A percentile compares a stretch with the other conserved stretches of the same genome.
Evolutionary conservation across 1,139 yeast genomes (phyloP).

Genomic region (Hansenula lynferdii): DNA sequence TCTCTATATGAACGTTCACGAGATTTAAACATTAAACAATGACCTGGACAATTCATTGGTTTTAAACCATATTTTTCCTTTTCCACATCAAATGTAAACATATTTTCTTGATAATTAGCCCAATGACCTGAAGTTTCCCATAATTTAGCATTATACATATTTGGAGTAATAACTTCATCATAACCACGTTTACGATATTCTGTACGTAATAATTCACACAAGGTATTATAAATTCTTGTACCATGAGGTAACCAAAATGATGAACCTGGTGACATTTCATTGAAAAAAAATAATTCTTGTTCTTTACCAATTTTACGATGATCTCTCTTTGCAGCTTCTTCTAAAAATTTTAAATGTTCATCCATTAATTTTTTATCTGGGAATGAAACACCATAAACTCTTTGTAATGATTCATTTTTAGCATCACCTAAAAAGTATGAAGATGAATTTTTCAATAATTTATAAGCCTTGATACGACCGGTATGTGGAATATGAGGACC

Average conservation of each 20-base stretch:
- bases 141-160: constrained; percentile 90
- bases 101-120: constrained; percentile 94
- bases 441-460: constrained; percentile 91
- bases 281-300: constrained; percentile 92
- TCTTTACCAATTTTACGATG: constrained; percentile 96
- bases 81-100: constrained; percentile 95
- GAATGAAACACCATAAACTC: constrained; percentile 97
- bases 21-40: constrained; percentile 81
- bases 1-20: constrained; percentile 92
- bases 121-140: constrained; percentile 99
- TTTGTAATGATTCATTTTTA: constrained; percentile 89
- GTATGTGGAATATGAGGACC: constrained; percentile 99
- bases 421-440: constrained; percentile 96
- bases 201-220: constrained; percentile 68
- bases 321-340: constrained; percentile 96
- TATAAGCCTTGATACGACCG: constrained; percentile 92
- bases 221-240: constrained; percentile 86
- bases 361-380: constrained; percentile 98
- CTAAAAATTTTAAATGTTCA: constrained; percentile 90
- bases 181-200: constrained; percentile 92
- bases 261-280: constrained; percentile 96
- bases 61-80: constrained; percentile 85
- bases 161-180: constrained; percentile 97
- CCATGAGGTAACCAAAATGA: constrained; percentile 99
- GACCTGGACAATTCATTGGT: constrained; percentile 99